Percentiles rank a stretch among this genome's conserved stretches.
Conservation (phyloP, 148 eudicot genomes). For the Dysphania ambrosioides region DNA sequence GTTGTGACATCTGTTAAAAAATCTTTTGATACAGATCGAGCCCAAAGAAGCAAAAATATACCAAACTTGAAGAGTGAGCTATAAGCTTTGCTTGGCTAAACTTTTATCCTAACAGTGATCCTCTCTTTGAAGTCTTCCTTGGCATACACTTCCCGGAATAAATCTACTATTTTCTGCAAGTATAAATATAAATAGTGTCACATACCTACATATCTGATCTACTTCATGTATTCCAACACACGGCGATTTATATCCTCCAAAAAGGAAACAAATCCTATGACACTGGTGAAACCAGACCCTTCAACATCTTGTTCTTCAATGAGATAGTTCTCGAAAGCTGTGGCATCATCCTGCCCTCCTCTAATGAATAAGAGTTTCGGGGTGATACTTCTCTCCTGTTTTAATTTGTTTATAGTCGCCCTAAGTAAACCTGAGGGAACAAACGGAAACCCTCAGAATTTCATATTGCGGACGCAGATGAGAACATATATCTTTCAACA, state of each 20-base stretch:
- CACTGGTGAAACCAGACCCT: constrained; percentile 77
- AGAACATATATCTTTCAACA: constrained; percentile 8
- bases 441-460: constrained; percentile 3
- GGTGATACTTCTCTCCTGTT: constrained; percentile 92
- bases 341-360: constrained; percentile 88
- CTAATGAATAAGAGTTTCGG: constrained; percentile 81
- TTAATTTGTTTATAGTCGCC: constrained; percentile 71
- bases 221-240: constrained; percentile 69
- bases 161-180: constrained; percentile 11
- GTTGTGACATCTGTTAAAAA: too few relatives aligned
- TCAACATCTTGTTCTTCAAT: constrained; percentile 97
- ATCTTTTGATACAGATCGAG: too few relatives aligned
- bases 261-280: constrained; percentile 92
- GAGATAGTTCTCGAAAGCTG: constrained; percentile 79
- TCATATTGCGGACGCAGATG: neutral
- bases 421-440: constrained; percentile 61
- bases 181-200: too few relatives aligned
- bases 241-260: constrained; percentile 77
- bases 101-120: constrained; percentile 5
- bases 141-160: neutral
- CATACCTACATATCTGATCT: constrained; percentile 23
- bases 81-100: neutral
- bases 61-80: too few relatives aligned
- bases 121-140: neutral
- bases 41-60: too few relatives aligned